phyloP scores from a whole-genome alignment of 2,329 filamentous ascomycete genomes.

The Grosmannia penicillata region DNA sequence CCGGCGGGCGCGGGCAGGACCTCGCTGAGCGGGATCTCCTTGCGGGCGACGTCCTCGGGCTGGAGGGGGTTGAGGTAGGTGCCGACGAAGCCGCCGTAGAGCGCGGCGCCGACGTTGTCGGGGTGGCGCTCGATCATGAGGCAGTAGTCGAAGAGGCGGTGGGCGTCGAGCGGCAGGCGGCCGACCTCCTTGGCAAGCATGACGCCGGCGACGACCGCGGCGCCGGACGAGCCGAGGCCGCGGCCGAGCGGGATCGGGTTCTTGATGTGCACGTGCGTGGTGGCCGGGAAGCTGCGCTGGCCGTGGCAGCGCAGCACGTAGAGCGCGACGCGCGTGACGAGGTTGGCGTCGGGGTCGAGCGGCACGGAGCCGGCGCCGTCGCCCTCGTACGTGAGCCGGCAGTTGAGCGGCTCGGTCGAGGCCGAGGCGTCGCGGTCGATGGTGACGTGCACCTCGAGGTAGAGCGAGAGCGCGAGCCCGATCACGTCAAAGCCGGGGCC shows the following conservation, averaged over 20 bases:
- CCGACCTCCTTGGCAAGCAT: slow-evolving; percentile 82
- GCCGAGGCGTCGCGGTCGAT: slow-evolving; percentile 43
- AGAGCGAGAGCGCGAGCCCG: slow-evolving; percentile 83
- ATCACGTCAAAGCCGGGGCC: slow-evolving; percentile 97
- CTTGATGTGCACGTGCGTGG: slow-evolving; percentile 86
- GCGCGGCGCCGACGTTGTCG: slow-evolving; percentile 85
- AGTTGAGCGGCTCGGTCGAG: slow-evolving; percentile 59
- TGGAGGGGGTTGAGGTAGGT: slow-evolving; percentile 89
- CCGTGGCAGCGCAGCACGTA: slow-evolving; percentile 91
- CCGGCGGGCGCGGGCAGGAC: slow-evolving; percentile 83
- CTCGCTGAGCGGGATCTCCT: slow-evolving; percentile 87
- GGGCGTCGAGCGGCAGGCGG: slow-evolving; percentile 57
- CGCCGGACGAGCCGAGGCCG: slow-evolving; percentile 87
- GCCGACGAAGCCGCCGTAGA: slow-evolving; percentile 93
- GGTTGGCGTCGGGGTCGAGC: slow-evolving; percentile 71
- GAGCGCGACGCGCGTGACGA: slow-evolving; percentile 85
- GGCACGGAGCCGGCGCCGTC: slow-evolving; percentile 60
- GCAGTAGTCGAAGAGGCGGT: slow-evolving; percentile 85
- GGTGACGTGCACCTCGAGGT: slow-evolving; percentile 77
- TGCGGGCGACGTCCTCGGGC: slow-evolving; percentile 75
- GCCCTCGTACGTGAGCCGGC: slow-evolving; percentile 81
- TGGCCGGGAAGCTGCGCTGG: slow-evolving; percentile 66
- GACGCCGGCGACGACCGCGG: slow-evolving; percentile 92
- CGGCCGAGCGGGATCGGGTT: slow-evolving; percentile 90
- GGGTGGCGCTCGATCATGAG: slow-evolving; percentile 94